These are phyloP conservation scores for Colletotrichum eremochloae DNA, from an alignment of 2,329 filamentous ascomycete species.

Conservation along the genomic window DNA sequence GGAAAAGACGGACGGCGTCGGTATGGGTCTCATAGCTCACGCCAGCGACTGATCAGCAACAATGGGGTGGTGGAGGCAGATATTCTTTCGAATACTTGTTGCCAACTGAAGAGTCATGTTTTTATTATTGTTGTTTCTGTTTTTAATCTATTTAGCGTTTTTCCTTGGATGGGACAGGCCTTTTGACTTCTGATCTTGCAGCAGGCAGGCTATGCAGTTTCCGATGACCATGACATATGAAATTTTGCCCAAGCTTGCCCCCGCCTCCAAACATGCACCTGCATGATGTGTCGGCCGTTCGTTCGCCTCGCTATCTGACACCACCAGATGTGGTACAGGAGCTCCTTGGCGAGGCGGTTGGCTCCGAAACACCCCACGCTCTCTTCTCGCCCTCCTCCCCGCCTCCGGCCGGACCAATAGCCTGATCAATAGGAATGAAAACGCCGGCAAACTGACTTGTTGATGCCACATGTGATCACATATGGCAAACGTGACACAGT, in stretches of 20 bases:
- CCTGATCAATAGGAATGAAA: not conserved
- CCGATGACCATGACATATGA: constrained; percentile 16
- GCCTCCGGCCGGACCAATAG: not conserved
- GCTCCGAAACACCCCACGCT: constrained; percentile 4
- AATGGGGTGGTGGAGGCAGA: not conserved
- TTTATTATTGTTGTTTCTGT: not conserved
- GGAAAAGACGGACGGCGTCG: constrained; percentile 36
- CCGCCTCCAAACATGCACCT: not conserved
- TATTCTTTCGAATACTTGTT: not conserved
- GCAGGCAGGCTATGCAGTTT: constrained; percentile 13
- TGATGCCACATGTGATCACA: not conserved
- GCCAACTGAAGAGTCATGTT: not conserved
- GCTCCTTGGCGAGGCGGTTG: not conserved
- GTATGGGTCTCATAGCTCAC: constrained; percentile 10
- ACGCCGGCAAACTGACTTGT: not conserved
- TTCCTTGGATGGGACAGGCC: not conserved
- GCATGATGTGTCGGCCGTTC: not conserved
- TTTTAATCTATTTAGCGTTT: no score
- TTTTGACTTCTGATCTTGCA: not conserved
- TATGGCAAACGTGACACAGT: not conserved
- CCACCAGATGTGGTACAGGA: not conserved
- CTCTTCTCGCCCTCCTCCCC: not conserved
- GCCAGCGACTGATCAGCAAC: constrained; percentile 2
- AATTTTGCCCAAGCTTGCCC: not conserved
- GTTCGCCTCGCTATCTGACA: not conserved